Evolutionary conservation across 495 filamentous ascomycete species (phyloP).

Genomic region (Podospora conica): DNA sequence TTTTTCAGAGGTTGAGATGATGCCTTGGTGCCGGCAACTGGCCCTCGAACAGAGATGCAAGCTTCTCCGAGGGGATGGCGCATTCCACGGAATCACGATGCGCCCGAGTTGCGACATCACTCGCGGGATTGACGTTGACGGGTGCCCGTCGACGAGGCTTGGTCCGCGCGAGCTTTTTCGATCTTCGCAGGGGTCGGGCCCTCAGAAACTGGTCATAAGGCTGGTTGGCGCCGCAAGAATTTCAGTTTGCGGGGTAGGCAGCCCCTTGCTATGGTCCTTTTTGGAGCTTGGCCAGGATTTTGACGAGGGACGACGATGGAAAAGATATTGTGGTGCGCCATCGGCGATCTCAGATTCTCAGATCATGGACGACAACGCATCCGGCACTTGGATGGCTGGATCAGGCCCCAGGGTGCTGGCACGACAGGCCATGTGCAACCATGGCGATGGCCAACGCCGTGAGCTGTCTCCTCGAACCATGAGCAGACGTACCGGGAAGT

Average conservation of each 20-base stretch:
- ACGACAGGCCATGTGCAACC: background rate
- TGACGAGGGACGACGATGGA: background rate
- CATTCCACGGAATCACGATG: background rate
- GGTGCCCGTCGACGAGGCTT: background rate
- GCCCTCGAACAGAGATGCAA: background rate
- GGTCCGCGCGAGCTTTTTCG: background rate
- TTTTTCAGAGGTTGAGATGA: background rate
- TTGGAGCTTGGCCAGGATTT: background rate
- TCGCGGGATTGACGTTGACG: background rate
- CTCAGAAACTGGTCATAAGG: slow-evolving; percentile 8
- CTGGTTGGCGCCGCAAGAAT: slow-evolving; percentile 1
- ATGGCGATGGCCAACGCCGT: background rate
- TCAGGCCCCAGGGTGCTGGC: background rate
- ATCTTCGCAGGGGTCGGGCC: slow-evolving; percentile 5
- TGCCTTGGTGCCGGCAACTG: background rate
- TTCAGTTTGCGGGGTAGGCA: slow-evolving; percentile 6
- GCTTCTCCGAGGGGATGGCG: slow-evolving; percentile 8
- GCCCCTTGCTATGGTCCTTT: background rate
- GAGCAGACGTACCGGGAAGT: background rate
- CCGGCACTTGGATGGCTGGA: background rate
- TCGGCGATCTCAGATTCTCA: background rate
- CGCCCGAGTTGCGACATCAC: background rate
- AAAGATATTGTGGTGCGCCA: background rate
- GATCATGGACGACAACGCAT: background rate
- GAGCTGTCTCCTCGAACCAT: background rate